These are phyloP conservation scores for Ophidiomyces ophidiicola DNA, from an alignment of 2,329 filamentous ascomycete genomes.

Conservation along the genomic window DNA sequence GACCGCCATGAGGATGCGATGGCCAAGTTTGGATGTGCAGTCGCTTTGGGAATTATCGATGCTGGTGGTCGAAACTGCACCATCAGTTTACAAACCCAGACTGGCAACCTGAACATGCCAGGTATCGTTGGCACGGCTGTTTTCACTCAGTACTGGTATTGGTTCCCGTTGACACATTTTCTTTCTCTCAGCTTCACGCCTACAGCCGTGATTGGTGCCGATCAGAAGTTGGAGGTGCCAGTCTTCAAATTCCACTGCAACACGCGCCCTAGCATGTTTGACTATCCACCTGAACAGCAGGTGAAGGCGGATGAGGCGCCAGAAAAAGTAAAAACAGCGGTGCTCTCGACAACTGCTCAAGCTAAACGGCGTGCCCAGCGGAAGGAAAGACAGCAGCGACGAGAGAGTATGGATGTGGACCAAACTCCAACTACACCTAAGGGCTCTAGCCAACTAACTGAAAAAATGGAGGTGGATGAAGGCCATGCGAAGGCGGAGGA, in stretches of 20 bases:
- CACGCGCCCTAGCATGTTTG: constrained; percentile 86
- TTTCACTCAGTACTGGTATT: constrained; percentile 99
- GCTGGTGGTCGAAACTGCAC: constrained; percentile 97
- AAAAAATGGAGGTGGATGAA: constrained; percentile 71
- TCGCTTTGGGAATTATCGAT: constrained; percentile 94
- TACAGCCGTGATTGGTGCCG: constrained; percentile 86
- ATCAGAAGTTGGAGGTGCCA: constrained; percentile 85
- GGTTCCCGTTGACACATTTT: constrained; percentile 99
- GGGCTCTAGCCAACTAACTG: constrained; percentile 45
- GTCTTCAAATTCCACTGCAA: constrained; percentile 94
- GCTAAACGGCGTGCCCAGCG: constrained; percentile 89
- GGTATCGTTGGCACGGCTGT: constrained; percentile 96
- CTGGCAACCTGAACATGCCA: constrained; percentile 96
- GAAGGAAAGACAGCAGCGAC: constrained; percentile 78
- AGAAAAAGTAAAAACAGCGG: constrained; percentile 85
- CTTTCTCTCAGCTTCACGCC: constrained; percentile 91
- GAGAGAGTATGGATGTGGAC: constrained; percentile 94
- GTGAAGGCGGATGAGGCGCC: constrained; percentile 89
- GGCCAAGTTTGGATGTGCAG: constrained; percentile 93
- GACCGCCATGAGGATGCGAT: constrained; percentile 98
- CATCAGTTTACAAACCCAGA: constrained; percentile 93
- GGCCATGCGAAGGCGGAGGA: constrained; percentile 51
- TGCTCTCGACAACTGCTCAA: constrained; percentile 91
- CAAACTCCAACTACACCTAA: constrained; percentile 63
- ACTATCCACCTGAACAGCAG: constrained; percentile 94